Percentiles rank a stretch among this genome's conserved stretches.
Conservation (phyloP, 805 yeast genomes). For the Yarrowia yakushimensis region DNA sequence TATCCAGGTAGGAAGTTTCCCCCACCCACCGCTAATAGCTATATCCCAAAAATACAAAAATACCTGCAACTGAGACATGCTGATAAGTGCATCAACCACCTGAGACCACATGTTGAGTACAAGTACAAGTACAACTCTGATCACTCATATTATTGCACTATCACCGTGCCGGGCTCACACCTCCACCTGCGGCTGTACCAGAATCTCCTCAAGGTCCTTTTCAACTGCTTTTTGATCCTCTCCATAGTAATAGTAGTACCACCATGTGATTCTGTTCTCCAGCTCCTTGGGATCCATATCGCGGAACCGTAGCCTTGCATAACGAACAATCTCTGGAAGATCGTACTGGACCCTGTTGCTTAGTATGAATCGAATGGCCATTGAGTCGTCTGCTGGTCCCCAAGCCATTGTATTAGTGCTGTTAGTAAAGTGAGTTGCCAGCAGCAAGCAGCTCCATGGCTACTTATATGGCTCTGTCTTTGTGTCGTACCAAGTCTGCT, state of each 20-base stretch:
- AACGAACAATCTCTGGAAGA: neutral
- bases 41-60: neutral
- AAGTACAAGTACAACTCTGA: too few relatives aligned
- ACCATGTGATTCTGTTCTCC: conserved; percentile 5
- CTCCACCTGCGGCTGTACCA: conserved; percentile 6
- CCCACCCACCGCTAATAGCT: neutral
- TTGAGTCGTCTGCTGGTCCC: conserved; percentile 2
- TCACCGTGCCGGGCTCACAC: neutral
- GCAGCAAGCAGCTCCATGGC: neutral
- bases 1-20: neutral
- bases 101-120: neutral
- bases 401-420: neutral
- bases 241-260: conserved; percentile 6
- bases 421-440: neutral
- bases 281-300: neutral
- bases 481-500: neutral
- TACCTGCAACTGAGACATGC: neutral
- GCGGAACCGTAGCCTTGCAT: neutral
- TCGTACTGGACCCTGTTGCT: neutral
- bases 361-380: neutral
- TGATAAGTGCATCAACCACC: neutral
- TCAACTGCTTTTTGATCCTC: neutral
- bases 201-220: neutral
- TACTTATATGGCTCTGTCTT: neutral
- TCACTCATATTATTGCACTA: too few relatives aligned